These are phyloP conservation scores for Uromyces viciae-fabae DNA, from an alignment of 1,284 basidiomycete species.

Conservation along the genomic window DNA sequence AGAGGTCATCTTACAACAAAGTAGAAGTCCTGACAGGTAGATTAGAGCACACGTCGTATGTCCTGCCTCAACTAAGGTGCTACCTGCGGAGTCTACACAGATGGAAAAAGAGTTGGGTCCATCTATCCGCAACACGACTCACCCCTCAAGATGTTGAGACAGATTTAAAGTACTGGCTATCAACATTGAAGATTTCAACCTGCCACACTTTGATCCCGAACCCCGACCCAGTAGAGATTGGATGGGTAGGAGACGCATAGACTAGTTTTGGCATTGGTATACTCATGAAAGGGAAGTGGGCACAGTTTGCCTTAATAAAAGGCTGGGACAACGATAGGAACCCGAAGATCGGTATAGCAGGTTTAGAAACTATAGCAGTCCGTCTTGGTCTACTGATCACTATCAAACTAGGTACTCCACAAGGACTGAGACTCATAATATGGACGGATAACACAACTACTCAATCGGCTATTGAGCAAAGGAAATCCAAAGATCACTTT, in stretches of 20 bases:
- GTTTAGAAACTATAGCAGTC: not conserved
- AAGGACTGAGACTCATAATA: not conserved
- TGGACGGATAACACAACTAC: conserved; percentile 15
- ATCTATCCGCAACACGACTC: not conserved
- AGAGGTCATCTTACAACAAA: not conserved
- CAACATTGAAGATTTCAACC: not conserved
- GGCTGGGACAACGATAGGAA: not conserved
- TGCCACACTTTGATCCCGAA: not conserved
- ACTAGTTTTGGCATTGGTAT: not conserved
- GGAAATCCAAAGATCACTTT: not conserved
- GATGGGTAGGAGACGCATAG: not conserved
- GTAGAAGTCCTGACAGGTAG: not conserved
- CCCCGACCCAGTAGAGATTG: not conserved
- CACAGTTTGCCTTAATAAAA: not conserved
- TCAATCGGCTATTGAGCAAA: not conserved
- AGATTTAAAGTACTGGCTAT: not conserved
- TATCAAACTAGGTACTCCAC: not conserved
- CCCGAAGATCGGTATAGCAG: not conserved
- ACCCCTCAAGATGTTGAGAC: not conserved
- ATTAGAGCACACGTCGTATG: not conserved
- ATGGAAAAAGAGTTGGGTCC: not conserved
- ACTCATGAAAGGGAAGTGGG: not conserved
- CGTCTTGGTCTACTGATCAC: not conserved
- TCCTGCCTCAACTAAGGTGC: not conserved
- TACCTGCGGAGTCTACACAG: not conserved